Evolutionary conservation across 1,284 basidiomycete genomes (phyloP).

Genomic region (Austroboletus novae-zelandiae): DNA sequence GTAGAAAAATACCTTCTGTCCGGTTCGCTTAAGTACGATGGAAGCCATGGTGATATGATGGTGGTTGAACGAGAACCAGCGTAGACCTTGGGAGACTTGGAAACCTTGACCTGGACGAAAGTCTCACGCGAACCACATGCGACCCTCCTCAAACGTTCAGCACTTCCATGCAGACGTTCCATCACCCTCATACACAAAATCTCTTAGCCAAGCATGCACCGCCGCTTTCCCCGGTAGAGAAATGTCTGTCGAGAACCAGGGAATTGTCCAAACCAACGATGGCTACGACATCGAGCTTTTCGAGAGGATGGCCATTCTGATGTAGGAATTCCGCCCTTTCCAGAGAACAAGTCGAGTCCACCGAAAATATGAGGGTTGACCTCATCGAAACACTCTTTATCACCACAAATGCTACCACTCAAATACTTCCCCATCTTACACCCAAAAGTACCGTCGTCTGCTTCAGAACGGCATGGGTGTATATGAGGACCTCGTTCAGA

Average conservation of each 20-base stretch:
- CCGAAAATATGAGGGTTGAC: slow-evolving; percentile 17
- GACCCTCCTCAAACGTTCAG: slow-evolving; percentile 70
- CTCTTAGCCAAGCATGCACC: slow-evolving; percentile 34
- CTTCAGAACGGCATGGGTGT: slow-evolving; percentile 92
- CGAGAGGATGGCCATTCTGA: slow-evolving; percentile 28
- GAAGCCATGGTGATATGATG: slow-evolving; percentile 41
- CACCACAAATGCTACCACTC: slow-evolving; percentile 61
- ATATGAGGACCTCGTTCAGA: slow-evolving; percentile 72
- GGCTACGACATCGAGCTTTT: slow-evolving; percentile 52
- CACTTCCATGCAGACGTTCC: slow-evolving; percentile 49
- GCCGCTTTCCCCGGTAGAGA: slow-evolving; percentile 30
- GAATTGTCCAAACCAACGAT: slow-evolving; percentile 39
- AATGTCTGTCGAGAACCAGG: slow-evolving; percentile 49
- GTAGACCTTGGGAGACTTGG: no score
- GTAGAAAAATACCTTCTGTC: slow-evolving; percentile 43
- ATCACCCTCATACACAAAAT: slow-evolving; percentile 71
- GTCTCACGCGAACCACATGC: no score
- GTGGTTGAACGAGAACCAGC: not conserved
- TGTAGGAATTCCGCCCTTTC: slow-evolving; percentile 19
- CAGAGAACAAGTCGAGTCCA: slow-evolving; percentile 19
- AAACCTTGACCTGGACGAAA: no score
- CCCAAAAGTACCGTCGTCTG: slow-evolving; percentile 81
- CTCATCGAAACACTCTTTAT: slow-evolving; percentile 76
- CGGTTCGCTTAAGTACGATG: slow-evolving; percentile 56
- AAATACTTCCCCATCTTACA: slow-evolving; percentile 65